Base-by-base conservation (phyloP, 129 eudicot species). In the Kitagawia praeruptora region DNA sequence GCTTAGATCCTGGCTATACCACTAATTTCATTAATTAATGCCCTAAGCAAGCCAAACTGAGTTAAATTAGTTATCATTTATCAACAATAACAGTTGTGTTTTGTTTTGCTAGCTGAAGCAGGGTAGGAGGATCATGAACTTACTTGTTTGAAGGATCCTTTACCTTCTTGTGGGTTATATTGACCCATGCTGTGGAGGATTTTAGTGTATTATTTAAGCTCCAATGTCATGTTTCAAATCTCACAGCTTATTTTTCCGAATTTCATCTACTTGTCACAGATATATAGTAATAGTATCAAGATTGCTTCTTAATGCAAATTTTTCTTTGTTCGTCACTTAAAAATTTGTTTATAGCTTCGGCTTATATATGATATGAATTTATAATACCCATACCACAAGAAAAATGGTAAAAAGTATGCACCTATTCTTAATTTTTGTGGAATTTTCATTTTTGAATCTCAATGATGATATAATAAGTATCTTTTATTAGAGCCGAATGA, bases 401-500 rank as follows among this genome's bases (percentile, higher is more conserved):
- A 38, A 61, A 25, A 2, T 61, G 74, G 74, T 69, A 6, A 69
- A 31, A 69, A 15, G 34, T 27, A 69, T 28, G 74, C 74, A 69
- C 19, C 10, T 38, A 34, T 15, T 38, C 4, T 34, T 27, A 28
- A 31, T 27, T 7, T 13, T 67, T 37, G 21, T 31, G 42, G 21
- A 69, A 69, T 12, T 1, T 12, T 15, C 3, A 3, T 31, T 8
- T 67, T 67, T 67, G 3, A 2, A 67, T 67, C 23, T 67, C 18
- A 27, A 42, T 67, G 2, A 67, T 67, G 73, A 67, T 31, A 23
- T 56, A 54, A 7, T 15, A 67, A 81, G 75, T 81, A 51, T 78
- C 78, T 83, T 40, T 41, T 73, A 27, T 69, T 82, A 61, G 78
- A 82, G 84, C 75, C 80, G 78, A 78, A 80, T 71, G 75, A 71